These are phyloP conservation scores for Populus simonii DNA, from an alignment of 345 rosid genomes.

Conservation along the genomic window DNA sequence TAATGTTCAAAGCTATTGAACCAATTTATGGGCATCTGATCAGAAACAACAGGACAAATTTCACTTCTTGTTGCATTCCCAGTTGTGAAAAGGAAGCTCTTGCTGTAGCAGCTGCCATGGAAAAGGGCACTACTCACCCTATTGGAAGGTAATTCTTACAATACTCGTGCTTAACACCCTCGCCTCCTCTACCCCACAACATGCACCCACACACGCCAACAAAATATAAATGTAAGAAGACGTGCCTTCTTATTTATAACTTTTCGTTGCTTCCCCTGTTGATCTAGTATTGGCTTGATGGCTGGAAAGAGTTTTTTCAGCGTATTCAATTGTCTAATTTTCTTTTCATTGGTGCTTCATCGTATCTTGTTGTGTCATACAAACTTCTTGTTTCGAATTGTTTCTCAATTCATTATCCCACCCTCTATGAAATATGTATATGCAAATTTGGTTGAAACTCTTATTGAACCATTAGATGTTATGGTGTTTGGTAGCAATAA, in stretches of 20 bases:
- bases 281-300: not conserved
- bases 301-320: not conserved
- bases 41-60: conserved; percentile 26
- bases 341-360: not conserved
- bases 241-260: not conserved
- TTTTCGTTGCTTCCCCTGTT: not conserved
- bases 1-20: conserved; percentile 84
- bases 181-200: too few species aligned
- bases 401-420: not conserved
- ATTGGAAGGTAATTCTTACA: conserved; percentile 73
- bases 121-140: conserved; percentile 99
- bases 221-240: not conserved
- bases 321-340: not conserved
- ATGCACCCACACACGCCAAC: too few species aligned
- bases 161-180: too few species aligned
- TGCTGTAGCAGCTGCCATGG: conserved; percentile 99
- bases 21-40: conserved; percentile 81
- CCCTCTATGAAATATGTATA: not conserved
- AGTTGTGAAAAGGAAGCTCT: conserved; percentile 96
- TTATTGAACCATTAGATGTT: not conserved
- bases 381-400: not conserved
- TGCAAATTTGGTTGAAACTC: not conserved
- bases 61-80: conserved; percentile 67
- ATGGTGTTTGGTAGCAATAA: not conserved
- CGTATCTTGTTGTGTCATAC: not conserved